Conservation (phyloP, 768 basidiomycete species). For the Termitomyces sp. region DNA sequence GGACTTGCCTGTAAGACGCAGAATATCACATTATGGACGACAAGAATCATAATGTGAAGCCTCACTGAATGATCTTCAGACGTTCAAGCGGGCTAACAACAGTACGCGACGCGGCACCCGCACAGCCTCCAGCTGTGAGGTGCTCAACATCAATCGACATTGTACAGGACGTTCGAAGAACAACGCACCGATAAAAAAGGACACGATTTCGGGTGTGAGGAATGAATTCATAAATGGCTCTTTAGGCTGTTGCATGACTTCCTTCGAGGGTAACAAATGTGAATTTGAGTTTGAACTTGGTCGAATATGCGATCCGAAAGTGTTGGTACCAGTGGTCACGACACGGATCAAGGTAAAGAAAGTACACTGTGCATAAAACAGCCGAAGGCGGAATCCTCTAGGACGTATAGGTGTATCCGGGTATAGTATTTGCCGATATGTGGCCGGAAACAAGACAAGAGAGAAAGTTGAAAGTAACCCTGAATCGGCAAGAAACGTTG, state of each 20-base stretch:
- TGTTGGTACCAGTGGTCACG: constrained; percentile 12
- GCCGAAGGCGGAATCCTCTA: constrained; percentile 7
- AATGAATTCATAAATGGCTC: constrained; percentile 16
- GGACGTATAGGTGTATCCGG: constrained; percentile 10
- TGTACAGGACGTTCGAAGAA: not conserved
- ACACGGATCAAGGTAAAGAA: constrained; percentile 7
- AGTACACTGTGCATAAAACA: constrained; percentile 16
- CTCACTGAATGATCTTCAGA: constrained; percentile 95
- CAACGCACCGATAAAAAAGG: constrained; percentile 41
- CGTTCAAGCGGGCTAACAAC: constrained; percentile 91
- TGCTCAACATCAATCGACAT: constrained; percentile 10
- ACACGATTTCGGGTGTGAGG: constrained; percentile 36
- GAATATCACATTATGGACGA: constrained; percentile 7
- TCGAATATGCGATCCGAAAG: constrained; percentile 7
- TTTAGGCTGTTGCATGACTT: constrained; percentile 9
- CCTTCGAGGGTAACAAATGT: not conserved
- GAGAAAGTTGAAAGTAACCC: not conserved
- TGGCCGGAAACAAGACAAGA: constrained; percentile 1
- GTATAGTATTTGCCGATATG: constrained; percentile 15
- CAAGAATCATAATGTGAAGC: constrained; percentile 11
- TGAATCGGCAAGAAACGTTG: not conserved
- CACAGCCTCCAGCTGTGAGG: constrained; percentile 49
- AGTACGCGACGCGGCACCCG: constrained; percentile 75
- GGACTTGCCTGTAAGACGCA: constrained; percentile 74
- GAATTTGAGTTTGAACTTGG: constrained; percentile 7